A percentile compares a stretch with the other conserved stretches of the same genome.
phyloP scores from a whole-genome alignment of 2,329 filamentous ascomycete species.

The Exophiala sideris region DNA sequence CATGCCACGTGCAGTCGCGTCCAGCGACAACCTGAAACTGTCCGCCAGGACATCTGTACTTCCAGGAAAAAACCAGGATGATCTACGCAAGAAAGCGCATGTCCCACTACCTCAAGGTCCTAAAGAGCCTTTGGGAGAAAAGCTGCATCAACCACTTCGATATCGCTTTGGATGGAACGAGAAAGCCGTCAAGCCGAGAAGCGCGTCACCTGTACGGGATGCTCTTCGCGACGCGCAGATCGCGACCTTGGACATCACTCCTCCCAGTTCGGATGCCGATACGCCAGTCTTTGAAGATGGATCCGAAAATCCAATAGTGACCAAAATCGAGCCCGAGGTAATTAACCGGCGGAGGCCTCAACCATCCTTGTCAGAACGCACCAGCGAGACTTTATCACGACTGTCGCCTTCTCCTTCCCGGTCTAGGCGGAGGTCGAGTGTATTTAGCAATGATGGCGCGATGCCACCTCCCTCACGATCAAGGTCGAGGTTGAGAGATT shows the following conservation, averaged over 20 bases:
- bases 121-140: conserved; percentile 14
- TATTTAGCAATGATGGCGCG: conserved; percentile 65
- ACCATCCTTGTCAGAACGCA: conserved; percentile 73
- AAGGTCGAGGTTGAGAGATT: conserved; percentile 53
- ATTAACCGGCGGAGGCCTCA: conserved; percentile 30
- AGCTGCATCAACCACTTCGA: conserved; percentile 18
- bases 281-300: conserved; percentile 24
- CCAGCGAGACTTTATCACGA: conserved; percentile 76
- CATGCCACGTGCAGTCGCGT: conserved; percentile 24
- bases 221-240: conserved; percentile 18
- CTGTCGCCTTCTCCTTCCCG: conserved; percentile 74
- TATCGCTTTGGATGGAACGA: conserved; percentile 21
- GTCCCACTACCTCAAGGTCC: conserved; percentile 15
- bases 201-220: conserved; percentile 22
- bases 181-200: conserved; percentile 9
- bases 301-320: conserved; percentile 21
- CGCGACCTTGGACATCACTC: conserved; percentile 24
- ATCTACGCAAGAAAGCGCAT: conserved; percentile 18
- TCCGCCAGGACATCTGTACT: conserved; percentile 9
- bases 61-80: conserved; percentile 19
- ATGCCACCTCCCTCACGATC: conserved; percentile 62
- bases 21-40: conserved; percentile 21
- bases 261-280: conserved; percentile 21
- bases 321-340: conserved; percentile 9
- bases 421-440: conserved; percentile 61